A percentile compares a stretch with the other conserved stretches of the same genome.
Conservation (phyloP, 106 monocot species). For the Apostasia shenzhenica region DNA sequence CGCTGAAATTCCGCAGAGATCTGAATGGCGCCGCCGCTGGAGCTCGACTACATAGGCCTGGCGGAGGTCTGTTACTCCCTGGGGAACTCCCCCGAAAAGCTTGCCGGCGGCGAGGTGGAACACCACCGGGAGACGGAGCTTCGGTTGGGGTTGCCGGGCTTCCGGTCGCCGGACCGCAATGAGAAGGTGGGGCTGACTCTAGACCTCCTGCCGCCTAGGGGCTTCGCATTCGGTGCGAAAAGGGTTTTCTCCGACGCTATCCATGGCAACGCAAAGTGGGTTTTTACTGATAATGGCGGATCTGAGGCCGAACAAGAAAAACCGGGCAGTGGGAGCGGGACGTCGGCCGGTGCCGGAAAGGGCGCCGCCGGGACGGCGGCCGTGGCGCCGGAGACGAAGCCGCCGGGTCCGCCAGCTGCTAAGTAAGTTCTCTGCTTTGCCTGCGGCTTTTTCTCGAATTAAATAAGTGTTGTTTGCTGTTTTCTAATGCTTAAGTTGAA, state of each 20-base stretch:
- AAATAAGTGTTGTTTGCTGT: background rate
- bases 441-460: constrained; percentile 15
- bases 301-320: constrained; percentile 16
- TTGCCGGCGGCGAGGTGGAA: background rate
- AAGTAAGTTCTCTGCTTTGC: constrained; percentile 34
- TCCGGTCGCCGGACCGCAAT: constrained; percentile 13
- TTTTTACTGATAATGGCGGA: background rate
- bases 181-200: background rate
- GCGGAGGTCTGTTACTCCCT: constrained; percentile 3
- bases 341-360: background rate
- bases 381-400: constrained; percentile 6
- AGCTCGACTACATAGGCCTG: constrained; percentile 42
- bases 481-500: background rate
- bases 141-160: constrained; percentile 32
- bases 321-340: background rate
- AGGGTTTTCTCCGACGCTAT: constrained; percentile 20
- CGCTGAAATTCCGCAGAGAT: background rate
- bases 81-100: constrained; percentile 1
- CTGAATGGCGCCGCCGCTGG: constrained; percentile 26
- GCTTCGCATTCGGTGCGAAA: constrained; percentile 19
- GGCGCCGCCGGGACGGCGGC: constrained; percentile 7
- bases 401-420: constrained; percentile 28
- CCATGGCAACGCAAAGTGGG: constrained; percentile 16
- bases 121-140: constrained; percentile 27
- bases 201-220: constrained; percentile 1